Evolutionary conservation across 768 basidiomycete species (phyloP).

Genomic region (Hydnomerulius pinastri): DNA sequence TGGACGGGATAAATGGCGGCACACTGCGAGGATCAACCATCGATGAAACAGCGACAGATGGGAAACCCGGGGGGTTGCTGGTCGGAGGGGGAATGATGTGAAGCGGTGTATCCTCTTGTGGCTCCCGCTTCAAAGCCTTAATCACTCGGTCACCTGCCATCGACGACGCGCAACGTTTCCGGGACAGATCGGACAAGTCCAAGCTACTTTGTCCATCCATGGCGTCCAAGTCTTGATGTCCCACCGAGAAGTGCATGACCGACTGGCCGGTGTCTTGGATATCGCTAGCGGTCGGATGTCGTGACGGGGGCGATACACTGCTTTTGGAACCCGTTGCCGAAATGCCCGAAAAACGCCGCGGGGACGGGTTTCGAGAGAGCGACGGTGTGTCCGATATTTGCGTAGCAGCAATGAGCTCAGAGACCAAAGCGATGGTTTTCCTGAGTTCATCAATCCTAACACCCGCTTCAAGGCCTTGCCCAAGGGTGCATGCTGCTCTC

Average conservation of each 20-base stretch:
- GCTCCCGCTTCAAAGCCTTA: conserved; percentile 52
- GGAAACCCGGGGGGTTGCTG: conserved; percentile 23
- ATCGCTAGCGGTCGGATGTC: conserved; percentile 19
- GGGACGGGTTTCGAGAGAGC: conserved; percentile 34
- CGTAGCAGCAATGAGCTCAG: conserved; percentile 53
- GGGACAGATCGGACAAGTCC: conserved; percentile 43
- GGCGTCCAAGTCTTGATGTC: conserved; percentile 11
- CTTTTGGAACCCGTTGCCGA: conserved; percentile 45
- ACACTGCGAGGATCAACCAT: conserved; percentile 24
- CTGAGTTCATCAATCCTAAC: conserved; percentile 57
- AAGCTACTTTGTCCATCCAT: conserved; percentile 28
- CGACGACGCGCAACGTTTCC: conserved; percentile 54
- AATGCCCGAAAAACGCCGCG: conserved; percentile 21
- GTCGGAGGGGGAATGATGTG: conserved; percentile 24
- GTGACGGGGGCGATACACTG: conserved; percentile 21
- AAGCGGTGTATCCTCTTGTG: conserved; percentile 42
- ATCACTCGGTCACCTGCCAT: conserved; percentile 45
- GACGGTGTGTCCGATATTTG: conserved; percentile 36
- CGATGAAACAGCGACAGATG: conserved; percentile 24
- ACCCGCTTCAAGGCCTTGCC: conserved; percentile 48
- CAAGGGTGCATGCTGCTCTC: conserved; percentile 48
- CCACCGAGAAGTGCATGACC: conserved; percentile 19
- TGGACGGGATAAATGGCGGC: conserved; percentile 27
- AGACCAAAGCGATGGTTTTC: conserved; percentile 52
- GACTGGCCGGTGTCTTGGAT: conserved; percentile 28